Evolutionary conservation across 345 rosid species (phyloP).

Genomic region (Abelmoschus esculentus): DNA sequence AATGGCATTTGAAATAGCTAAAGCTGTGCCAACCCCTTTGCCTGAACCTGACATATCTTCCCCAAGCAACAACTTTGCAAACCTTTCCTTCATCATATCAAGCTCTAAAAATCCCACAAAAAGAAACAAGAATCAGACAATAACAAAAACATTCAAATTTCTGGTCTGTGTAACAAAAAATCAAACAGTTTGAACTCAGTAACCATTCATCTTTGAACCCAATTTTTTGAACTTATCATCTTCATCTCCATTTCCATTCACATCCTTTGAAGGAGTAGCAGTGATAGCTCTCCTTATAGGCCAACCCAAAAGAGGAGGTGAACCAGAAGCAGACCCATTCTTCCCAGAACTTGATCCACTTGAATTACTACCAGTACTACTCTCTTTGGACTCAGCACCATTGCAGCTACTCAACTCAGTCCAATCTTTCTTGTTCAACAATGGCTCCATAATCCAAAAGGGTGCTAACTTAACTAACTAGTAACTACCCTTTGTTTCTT

Average conservation of each 20-base stretch:
- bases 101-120: constrained; percentile 32
- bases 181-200: neutral
- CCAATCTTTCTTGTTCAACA: constrained; percentile 34
- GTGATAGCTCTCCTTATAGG: constrained; percentile 62
- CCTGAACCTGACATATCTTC: constrained; percentile 99
- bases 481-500: neutral
- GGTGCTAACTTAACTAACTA: neutral
- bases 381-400: constrained; percentile 45
- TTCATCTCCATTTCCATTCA: constrained; percentile 23
- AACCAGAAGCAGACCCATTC: constrained; percentile 23
- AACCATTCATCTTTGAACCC: constrained; percentile 47
- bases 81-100: constrained; percentile 95
- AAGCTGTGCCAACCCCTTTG: constrained; percentile 80
- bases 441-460: constrained; percentile 39
- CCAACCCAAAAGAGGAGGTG: constrained; percentile 77
- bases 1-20: constrained; percentile 88
- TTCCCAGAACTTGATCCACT: constrained; percentile 39
- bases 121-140: neutral
- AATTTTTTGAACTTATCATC: constrained; percentile 34
- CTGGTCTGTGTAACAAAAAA: neutral
- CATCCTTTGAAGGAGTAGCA: constrained; percentile 21
- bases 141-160: neutral
- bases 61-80: constrained; percentile 86
- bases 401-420: constrained; percentile 26
- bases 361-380: constrained; percentile 32